Conservation (phyloP, 148 eudicot species). For the Agrostemma githago region DNA sequence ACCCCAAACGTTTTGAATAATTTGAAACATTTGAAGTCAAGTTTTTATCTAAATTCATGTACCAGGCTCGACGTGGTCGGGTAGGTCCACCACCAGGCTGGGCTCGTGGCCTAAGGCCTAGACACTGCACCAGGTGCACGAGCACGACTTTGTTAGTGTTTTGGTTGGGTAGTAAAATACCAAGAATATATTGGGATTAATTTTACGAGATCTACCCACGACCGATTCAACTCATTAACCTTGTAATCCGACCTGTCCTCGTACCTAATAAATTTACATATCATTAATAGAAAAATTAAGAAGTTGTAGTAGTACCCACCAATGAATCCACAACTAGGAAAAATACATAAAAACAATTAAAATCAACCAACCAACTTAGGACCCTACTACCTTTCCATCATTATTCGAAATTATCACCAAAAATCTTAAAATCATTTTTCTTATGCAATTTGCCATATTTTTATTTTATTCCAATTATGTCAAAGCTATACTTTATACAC, state of each 20-base stretch:
- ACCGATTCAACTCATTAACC: background rate
- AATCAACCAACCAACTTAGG: background rate
- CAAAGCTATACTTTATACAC: background rate
- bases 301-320: background rate
- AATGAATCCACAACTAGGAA: background rate
- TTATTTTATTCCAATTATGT: conserved; percentile 4
- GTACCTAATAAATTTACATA: background rate
- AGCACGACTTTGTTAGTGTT: no score
- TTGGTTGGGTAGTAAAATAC: no score
- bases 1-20: no score
- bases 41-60: no score
- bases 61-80: no score
- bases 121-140: no score
- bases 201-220: background rate
- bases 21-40: no score
- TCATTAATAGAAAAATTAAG: background rate
- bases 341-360: background rate
- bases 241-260: background rate
- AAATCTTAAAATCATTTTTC: background rate
- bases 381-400: background rate
- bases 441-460: conserved; percentile 6
- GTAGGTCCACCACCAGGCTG: no score
- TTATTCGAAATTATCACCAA: background rate
- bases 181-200: no score
- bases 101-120: no score